These are phyloP conservation scores for Agrocybe pediades DNA, from an alignment of 768 basidiomycete species.

Conservation along the genomic window DNA sequence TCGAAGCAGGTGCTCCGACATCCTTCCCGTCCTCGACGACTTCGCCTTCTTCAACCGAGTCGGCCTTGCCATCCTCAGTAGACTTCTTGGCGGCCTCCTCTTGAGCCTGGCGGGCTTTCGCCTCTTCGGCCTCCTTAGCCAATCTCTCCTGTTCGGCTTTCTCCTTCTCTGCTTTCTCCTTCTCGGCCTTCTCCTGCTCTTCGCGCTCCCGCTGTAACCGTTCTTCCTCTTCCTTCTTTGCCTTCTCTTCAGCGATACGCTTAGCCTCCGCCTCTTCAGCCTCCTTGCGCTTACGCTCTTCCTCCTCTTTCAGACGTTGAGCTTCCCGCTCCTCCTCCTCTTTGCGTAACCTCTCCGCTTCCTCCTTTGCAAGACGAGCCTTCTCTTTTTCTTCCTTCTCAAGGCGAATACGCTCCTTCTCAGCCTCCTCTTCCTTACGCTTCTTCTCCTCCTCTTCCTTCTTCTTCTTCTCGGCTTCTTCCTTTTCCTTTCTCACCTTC, in stretches of 20 bases:
- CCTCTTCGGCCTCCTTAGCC: constrained; percentile 45
- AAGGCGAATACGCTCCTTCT: constrained; percentile 28
- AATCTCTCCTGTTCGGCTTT: constrained; percentile 33
- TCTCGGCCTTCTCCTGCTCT: constrained; percentile 32
- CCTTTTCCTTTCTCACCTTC: constrained; percentile 40
- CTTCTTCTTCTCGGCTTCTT: constrained; percentile 44
- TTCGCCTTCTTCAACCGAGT: constrained; percentile 25
- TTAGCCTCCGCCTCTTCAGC: constrained; percentile 40
- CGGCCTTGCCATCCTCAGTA: constrained; percentile 27
- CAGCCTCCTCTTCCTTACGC: constrained; percentile 34
- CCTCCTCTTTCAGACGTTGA: constrained; percentile 35
- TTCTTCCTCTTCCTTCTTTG: constrained; percentile 49
- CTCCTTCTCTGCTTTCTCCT: constrained; percentile 39
- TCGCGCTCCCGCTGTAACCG: constrained; percentile 34
- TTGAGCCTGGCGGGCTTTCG: constrained; percentile 39
- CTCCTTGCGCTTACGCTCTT: constrained; percentile 38
- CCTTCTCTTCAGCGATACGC: constrained; percentile 33
- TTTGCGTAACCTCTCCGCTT: constrained; percentile 35
- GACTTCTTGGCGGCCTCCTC: constrained; percentile 45
- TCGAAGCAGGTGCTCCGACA: constrained; percentile 25
- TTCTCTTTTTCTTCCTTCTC: constrained; percentile 50
- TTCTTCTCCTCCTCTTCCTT: constrained; percentile 38
- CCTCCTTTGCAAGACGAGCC: constrained; percentile 35
- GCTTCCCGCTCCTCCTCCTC: constrained; percentile 46
- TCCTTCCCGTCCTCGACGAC: constrained; percentile 20